Base-by-base conservation (phyloP, 73 alveolate genomes). In the Halteria grandinella region DNA sequence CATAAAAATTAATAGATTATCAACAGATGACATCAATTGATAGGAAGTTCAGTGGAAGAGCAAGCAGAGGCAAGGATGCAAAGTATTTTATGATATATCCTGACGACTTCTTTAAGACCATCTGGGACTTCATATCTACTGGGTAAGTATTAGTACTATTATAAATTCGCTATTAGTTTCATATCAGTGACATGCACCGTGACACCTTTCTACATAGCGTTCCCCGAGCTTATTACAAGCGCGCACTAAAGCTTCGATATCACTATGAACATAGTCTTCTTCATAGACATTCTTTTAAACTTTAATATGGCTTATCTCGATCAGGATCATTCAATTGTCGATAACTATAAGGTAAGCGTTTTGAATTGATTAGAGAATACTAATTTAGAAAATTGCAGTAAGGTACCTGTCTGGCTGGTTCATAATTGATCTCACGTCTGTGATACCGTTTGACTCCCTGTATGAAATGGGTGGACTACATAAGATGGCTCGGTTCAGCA, bases 401-500 rank as follows among this genome's bases (percentile, higher is more conserved):
- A 36, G 47, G n/a, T 36, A 36, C 47, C 47, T 36, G n/a, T 11
- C n/a, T 7, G 5, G n/a, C 11, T 36, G 47, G 47, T 36, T 36
- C 47, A 5, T 36, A 11, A 36, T 36, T 11, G 47, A 36, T 11
- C 5, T 36, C 47, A 7, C 11, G 5, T 5, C 47, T 5, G 47
- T 36, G 11, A 36, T 36, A 5, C 47, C 47, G 11, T 36, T 36
- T 11, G 47, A 36, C 47, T 7, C 11, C n/a, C 5, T 36, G n/a
- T 7, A 5, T 5, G 11, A 36, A 11, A 11, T 5, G 11, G 47
- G n/a, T n/a, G n/a, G n/a, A 18, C 32, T 81, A 5, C 5, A 49
- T 25, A 43, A 76, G 1, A 72, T 88, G 0, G 89, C 91, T 21
- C 83, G 90, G 69, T 50, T 87, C 24, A 73, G 86, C 20, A 88